Evolutionary conservation across 768 basidiomycete genomes (phyloP).

Genomic region (Mycena epipterygia): DNA sequence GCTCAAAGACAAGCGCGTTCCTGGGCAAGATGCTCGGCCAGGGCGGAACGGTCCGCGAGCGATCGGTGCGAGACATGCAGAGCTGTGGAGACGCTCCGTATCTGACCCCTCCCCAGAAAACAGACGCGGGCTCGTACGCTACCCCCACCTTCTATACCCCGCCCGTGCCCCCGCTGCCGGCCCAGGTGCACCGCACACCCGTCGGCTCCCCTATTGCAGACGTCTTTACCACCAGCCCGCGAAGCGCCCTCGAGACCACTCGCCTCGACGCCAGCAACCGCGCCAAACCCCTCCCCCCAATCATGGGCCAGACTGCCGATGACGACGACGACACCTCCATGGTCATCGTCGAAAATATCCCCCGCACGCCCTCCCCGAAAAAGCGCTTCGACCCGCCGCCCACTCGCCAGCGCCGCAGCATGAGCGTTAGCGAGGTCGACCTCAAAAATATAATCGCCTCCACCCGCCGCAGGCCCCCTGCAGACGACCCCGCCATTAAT

Average conservation of each 20-base stretch:
- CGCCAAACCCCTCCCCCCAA: conserved; percentile 77
- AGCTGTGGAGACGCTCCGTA: conserved; percentile 26
- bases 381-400: conserved; percentile 42
- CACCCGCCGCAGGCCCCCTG: conserved; percentile 40
- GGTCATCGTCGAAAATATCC: conserved; percentile 66
- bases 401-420: conserved; percentile 71
- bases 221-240: conserved; percentile 56
- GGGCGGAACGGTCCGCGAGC: conserved; percentile 69
- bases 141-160: conserved; percentile 45
- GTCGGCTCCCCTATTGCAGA: conserved; percentile 64
- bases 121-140: conserved; percentile 50
- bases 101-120: conserved; percentile 59
- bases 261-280: conserved; percentile 53
- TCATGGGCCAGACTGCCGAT: conserved; percentile 55
- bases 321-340: conserved; percentile 66
- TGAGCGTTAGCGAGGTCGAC: conserved; percentile 80
- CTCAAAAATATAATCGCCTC: conserved; percentile 59
- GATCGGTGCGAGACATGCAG: conserved; percentile 64
- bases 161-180: conserved; percentile 67
- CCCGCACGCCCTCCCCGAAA: conserved; percentile 51
- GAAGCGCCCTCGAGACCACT: too few relatives aligned
- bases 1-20: conserved; percentile 86
- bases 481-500: conserved; percentile 60
- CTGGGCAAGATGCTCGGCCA: conserved; percentile 85
- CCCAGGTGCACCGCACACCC: conserved; percentile 52